phyloP scores from a whole-genome alignment of 176 grass and related monocot genomes.

The Ensete ventricosum region DNA sequence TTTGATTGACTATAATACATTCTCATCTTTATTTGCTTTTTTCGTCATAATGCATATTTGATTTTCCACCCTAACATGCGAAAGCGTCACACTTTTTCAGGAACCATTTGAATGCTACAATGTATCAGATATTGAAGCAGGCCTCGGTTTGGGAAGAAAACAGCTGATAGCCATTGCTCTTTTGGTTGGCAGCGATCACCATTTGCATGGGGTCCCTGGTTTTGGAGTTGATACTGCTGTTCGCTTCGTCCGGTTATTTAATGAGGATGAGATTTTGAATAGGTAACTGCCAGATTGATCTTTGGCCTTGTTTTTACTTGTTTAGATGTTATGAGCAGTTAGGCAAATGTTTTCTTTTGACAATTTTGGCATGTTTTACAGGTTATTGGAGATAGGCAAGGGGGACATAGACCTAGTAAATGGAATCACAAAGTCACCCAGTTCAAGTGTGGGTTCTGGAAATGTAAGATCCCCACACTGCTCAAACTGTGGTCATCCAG shows the following conservation, averaged over 20 bases:
- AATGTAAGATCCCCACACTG: slow-evolving; percentile 46
- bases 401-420: slow-evolving; percentile 37
- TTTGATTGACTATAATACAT: not conserved
- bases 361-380: slow-evolving; percentile 24
- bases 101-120: slow-evolving; percentile 98
- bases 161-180: slow-evolving; percentile 90
- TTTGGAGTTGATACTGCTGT: slow-evolving; percentile 74
- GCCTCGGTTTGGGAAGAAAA: slow-evolving; percentile 81
- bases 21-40: not conserved
- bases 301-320: slow-evolving; percentile 4
- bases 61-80: too few species aligned
- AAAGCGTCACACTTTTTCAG: slow-evolving; percentile 27
- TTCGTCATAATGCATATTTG: not conserved
- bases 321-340: slow-evolving; percentile 9
- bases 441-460: slow-evolving; percentile 26
- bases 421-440: slow-evolving; percentile 29
- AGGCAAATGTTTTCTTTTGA: slow-evolving; percentile 10
- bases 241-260: slow-evolving; percentile 59
- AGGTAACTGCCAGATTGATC: slow-evolving; percentile 36
- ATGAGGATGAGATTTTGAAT: slow-evolving; percentile 58
- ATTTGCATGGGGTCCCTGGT: slow-evolving; percentile 67
- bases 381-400: slow-evolving; percentile 67
- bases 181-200: slow-evolving; percentile 74
- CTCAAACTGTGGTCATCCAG: slow-evolving; percentile 81
- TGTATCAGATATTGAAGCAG: slow-evolving; percentile 70